These are phyloP conservation scores for Alnus glutinosa DNA, from an alignment of 306 rosid genomes.

Conservation along the genomic window DNA sequence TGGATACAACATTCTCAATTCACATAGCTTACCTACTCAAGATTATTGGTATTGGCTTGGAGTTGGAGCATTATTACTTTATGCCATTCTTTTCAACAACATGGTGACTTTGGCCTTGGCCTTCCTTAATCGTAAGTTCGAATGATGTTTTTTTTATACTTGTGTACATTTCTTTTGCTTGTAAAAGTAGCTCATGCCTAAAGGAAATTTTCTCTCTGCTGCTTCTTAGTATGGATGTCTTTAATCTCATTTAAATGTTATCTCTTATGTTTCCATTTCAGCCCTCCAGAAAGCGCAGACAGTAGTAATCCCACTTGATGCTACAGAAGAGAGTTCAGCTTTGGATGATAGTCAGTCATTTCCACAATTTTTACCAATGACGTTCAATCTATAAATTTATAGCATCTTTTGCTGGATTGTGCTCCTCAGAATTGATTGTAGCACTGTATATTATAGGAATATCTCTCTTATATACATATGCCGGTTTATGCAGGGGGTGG, in stretches of 20 bases:
- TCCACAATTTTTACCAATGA: constrained; percentile 8
- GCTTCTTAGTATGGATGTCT: background rate
- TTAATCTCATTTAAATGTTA: background rate
- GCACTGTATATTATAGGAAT: constrained; percentile 4
- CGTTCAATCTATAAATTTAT: background rate
- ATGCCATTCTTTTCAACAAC: constrained; percentile 57
- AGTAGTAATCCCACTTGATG: constrained; percentile 47
- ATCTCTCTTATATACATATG: constrained; percentile 7
- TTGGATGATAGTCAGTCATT: constrained; percentile 42
- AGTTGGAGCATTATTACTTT: constrained; percentile 42
- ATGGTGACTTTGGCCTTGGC: constrained; percentile 70
- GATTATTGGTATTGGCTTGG: constrained; percentile 82
- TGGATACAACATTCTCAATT: constrained; percentile 59
- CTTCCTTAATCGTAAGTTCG: constrained; percentile 73
- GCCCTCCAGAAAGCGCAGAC: constrained; percentile 64
- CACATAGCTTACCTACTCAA: constrained; percentile 51
- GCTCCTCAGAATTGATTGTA: background rate
- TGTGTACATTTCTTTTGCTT: constrained; percentile 1
- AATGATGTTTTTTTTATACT: constrained; percentile 5
- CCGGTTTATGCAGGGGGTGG: constrained; percentile 38
- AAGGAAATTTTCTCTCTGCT: background rate
- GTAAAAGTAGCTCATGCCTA: background rate
- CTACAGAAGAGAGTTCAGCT: constrained; percentile 39
- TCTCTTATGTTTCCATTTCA: constrained; percentile 26
- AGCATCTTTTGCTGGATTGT: background rate